Base-by-base conservation (phyloP, 2,329 filamentous ascomycete genomes). In the Verticillium longisporum region DNA sequence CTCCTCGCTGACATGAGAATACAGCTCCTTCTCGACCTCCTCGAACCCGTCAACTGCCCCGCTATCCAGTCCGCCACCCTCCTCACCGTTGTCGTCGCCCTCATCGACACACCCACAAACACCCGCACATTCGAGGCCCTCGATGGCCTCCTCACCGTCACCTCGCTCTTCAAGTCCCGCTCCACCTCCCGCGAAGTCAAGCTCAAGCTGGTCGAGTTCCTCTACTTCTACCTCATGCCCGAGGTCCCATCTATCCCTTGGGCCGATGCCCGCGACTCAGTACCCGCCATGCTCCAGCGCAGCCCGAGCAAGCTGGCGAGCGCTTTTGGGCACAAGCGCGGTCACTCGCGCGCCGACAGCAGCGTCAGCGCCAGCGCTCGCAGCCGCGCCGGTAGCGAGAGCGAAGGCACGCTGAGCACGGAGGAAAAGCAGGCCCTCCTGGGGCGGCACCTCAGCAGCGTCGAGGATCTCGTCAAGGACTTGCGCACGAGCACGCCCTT, bases 221-320 rank as follows among this genome's bases (percentile, higher is more conserved):
- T 99, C 58, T 98, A 98, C 80, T 98, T 98, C 76, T 99, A 98
- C 75, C 88, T 99, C 68, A 97, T 98, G 89, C 93, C 94, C 58
- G 95, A 99, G 77, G 86, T 85, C 0, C 87, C 83, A 55, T 78
- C 82, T 21, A 82, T 83, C 64, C 82, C 84, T 5, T 76, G 76
- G 64, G 78, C 81, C 63, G 77, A 74, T 21, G 72, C 74, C 58
- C 75, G 74, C 57, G 74, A 75, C 62, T 80, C 78, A 2, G 70
- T 81, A 9, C 78, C 82, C 7, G 78, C 75, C 31, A 79, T 87
- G 69, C 74, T 87, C 63, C 86, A 88, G 73, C 82, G 86, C 63
- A 89, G 86, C 70, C 87, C 88, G 1, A 89, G 84, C 73, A 91
- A 90, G 75, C 77, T 89, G 14, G 81, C 80, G 2, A 82, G 82